These are phyloP conservation scores for Tubosaeta sp. DNA, from an alignment of 768 basidiomycete species.

Conservation along the genomic window DNA sequence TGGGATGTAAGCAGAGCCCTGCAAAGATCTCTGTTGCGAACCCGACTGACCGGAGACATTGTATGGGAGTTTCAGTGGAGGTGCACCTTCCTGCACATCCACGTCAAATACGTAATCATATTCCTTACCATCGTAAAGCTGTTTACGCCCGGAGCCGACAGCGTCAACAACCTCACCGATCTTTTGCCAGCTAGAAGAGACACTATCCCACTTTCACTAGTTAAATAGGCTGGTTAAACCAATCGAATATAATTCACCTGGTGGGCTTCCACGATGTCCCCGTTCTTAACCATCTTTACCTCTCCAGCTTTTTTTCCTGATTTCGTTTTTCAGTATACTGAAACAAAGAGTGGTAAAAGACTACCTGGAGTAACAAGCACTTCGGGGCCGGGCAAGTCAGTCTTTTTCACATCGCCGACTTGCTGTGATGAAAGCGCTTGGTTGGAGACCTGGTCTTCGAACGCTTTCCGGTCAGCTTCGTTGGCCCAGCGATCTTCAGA, in stretches of 20 bases:
- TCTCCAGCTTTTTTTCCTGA: constrained; percentile 91
- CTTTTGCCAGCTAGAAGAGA: constrained; percentile 75
- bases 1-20: background rate
- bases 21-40: background rate
- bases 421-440: constrained; percentile 83
- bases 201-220: constrained; percentile 71
- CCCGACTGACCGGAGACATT: constrained; percentile 68
- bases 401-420: constrained; percentile 89
- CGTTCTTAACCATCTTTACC: constrained; percentile 85
- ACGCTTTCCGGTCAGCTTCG: constrained; percentile 56
- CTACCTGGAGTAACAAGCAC: constrained; percentile 68
- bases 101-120: constrained; percentile 99
- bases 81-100: constrained; percentile 88
- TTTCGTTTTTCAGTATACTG: constrained; percentile 7
- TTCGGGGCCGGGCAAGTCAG: constrained; percentile 84
- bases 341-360: background rate
- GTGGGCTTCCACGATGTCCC: constrained; percentile 81
- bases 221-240: background rate
- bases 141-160: constrained; percentile 83
- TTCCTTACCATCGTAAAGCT: constrained; percentile 89
- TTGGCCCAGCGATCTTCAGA: constrained; percentile 71
- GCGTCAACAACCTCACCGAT: constrained; percentile 96
- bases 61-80: constrained; percentile 91
- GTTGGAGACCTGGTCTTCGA: constrained; percentile 70
- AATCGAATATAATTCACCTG: constrained; percentile 50